Percentiles rank a stretch among this genome's conserved stretches.
Conservation (phyloP, 805 yeast species). For the Ogataea corticis region DNA sequence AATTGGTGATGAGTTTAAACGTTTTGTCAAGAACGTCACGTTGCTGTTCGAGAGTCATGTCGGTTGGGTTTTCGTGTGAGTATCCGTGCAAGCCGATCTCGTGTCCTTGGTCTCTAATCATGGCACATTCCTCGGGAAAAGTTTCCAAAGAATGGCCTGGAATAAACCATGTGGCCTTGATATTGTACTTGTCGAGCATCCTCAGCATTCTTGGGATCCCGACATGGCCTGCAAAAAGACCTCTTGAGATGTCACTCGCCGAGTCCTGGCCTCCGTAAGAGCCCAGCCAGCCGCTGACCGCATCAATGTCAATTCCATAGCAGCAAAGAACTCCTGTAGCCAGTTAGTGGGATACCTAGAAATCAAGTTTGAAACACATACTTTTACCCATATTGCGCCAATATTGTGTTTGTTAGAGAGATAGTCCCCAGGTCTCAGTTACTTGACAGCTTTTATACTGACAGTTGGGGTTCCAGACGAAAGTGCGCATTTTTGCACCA, state of each 20-base stretch:
- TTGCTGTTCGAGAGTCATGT: conserved; percentile 38
- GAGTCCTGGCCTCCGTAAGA: conserved; percentile 41
- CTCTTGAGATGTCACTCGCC: conserved; percentile 38
- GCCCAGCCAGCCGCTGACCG: conserved; percentile 41
- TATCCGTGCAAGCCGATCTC: conserved; percentile 41
- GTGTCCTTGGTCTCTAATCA: conserved; percentile 37
- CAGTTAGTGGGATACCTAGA: neutral
- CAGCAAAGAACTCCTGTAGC: conserved; percentile 34
- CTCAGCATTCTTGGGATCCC: conserved; percentile 38
- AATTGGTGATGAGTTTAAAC: conserved; percentile 34
- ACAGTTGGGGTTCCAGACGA: too few relatives aligned
- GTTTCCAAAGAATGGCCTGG: conserved; percentile 42
- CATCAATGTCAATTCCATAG: conserved; percentile 41
- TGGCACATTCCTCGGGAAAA: conserved; percentile 38
- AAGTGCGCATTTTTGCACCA: too few relatives aligned
- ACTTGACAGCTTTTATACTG: too few relatives aligned
- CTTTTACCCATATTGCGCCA: neutral
- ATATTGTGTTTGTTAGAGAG: too few relatives aligned
- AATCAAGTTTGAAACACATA: neutral
- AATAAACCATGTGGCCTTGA: conserved; percentile 40
- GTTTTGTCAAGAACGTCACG: conserved; percentile 36
- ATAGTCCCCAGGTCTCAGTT: too few relatives aligned
- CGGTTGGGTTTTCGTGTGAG: conserved; percentile 39
- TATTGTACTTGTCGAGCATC: conserved; percentile 35
- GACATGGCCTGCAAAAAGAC: conserved; percentile 39